phyloP scores from a whole-genome alignment of 2,329 filamentous ascomycete genomes.

The Trichoderma gracile region DNA sequence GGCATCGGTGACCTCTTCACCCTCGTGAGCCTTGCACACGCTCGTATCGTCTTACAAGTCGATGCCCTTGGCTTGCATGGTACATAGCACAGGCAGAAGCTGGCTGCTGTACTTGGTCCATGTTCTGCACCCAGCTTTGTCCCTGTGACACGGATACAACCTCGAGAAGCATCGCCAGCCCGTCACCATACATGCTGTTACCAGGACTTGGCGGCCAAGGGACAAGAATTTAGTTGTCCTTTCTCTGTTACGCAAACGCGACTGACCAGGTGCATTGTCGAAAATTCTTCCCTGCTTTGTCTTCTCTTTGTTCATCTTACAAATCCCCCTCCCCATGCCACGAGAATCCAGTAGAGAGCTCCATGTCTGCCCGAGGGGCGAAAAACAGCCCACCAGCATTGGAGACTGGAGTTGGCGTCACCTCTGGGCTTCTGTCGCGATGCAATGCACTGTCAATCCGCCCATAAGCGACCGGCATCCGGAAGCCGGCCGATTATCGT shows the following conservation, averaged over 20 bases:
- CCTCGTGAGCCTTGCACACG: too few relatives aligned
- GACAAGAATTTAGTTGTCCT: neutral
- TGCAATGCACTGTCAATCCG: conserved; percentile 17
- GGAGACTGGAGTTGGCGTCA: neutral
- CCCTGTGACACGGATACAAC: conserved; percentile 10
- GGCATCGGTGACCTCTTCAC: too few relatives aligned
- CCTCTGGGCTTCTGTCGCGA: neutral
- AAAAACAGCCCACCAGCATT: conserved; percentile 26
- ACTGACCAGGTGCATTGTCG: neutral
- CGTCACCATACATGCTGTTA: conserved; percentile 5
- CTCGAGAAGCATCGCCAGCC: neutral
- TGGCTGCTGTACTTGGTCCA: neutral
- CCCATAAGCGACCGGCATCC: conserved; percentile 13
- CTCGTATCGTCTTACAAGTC: too few relatives aligned
- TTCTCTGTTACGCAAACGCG: conserved; percentile 3
- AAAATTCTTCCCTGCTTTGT: neutral
- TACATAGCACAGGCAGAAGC: too few relatives aligned
- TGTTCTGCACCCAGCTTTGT: conserved; percentile 2
- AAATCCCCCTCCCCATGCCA: too few relatives aligned
- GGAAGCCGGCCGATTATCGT: conserved; percentile 9
- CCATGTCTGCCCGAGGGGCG: conserved; percentile 24
- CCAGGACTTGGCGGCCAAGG: too few relatives aligned
- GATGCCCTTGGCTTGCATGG: too few relatives aligned
- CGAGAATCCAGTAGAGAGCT: too few relatives aligned
- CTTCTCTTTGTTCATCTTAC: neutral